Evolutionary conservation across 345 rosid species (phyloP), one percentile per base, ranked within the genome.

Genomic region (Eucalyptus sp.): DNA sequence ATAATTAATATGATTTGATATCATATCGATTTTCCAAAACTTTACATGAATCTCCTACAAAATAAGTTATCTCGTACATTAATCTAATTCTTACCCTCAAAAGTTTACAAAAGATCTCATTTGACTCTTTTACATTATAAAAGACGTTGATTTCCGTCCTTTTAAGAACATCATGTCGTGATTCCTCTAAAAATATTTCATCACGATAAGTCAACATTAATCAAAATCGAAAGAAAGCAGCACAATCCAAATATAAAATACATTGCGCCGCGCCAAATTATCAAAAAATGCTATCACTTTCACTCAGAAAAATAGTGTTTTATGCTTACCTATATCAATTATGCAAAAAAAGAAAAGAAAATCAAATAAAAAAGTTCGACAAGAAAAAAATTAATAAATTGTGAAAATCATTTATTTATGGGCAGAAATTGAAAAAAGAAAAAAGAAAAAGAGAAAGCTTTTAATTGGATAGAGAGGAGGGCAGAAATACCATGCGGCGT

Each of bases 231-330:
- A 52, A 52, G 10, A 52, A 52, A 52, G 4, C 10, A 20, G 0
- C 0, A 0, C 25, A 20, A 20, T 52, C 25, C 58, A 52, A 20
- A 20, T 52, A 52, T 20, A 52, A 10, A 52, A 52, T 52, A 20
- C 5, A 8, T 1, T 20, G 25, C 0, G 2, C 0, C 1, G 1
- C 18, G 24, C 2, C 1, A 1, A 52, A 16, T 68, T 31, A 31
- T 31, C 12, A 31, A 37, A 16, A 16, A 68, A 12, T 8, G 6
- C 13, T 31, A 31, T 76, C 16, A 3, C 84, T 76, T 76, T 20
- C 29, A 13, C 14, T 20, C 3, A 13, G 20, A 41, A 56, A 22
- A 20, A 2, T 10, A 41, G 15, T 20, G 29, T 22, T 41, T 37
- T 41, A 41, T 37, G 48, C 48, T 37, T 37, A 2, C 27, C 24